Percentiles rank a stretch among this genome's conserved stretches.
Evolutionary conservation across 1,139 yeast species (phyloP).

Genomic region (Zygosaccharomyces pseudobailii): DNA sequence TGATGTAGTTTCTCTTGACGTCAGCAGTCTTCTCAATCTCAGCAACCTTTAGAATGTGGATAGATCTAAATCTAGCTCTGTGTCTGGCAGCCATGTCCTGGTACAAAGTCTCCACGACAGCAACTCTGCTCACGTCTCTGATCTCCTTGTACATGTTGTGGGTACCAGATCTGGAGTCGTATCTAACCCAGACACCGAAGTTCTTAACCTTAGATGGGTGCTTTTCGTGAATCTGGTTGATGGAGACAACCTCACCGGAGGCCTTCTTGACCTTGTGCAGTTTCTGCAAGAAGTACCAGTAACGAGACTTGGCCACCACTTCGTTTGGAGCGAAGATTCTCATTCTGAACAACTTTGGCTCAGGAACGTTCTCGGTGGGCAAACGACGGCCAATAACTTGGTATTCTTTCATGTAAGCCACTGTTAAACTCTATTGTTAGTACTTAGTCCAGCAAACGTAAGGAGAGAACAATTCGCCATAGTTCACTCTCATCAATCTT

Average conservation of each 20-base stretch:
- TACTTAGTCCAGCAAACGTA: neutral
- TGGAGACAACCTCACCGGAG: slow-evolving; percentile 97
- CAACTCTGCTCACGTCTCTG: slow-evolving; percentile 99
- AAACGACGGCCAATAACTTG: slow-evolving; percentile 99
- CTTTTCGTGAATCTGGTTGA: slow-evolving; percentile 87
- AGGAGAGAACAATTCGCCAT: neutral
- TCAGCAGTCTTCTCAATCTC: slow-evolving; percentile 97
- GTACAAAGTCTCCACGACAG: slow-evolving; percentile 98
- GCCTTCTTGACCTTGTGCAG: slow-evolving; percentile 99
- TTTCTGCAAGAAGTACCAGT: slow-evolving; percentile 99
- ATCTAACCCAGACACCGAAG: slow-evolving; percentile 99
- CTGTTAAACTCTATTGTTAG: slow-evolving; percentile 29
- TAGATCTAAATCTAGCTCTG: slow-evolving; percentile 99
- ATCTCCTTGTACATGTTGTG: slow-evolving; percentile 99
- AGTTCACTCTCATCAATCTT: neutral
- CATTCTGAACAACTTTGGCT: slow-evolving; percentile 99
- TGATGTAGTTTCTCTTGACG: slow-evolving; percentile 98
- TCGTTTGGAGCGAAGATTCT: slow-evolving; percentile 99
- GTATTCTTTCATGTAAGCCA: slow-evolving; percentile 97
- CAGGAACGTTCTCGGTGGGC: slow-evolving; percentile 98
- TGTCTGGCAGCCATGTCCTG: slow-evolving; percentile 99
- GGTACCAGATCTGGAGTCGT: slow-evolving; percentile 99
- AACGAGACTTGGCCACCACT: slow-evolving; percentile 99
- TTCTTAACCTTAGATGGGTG: slow-evolving; percentile 99
- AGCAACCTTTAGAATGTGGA: slow-evolving; percentile 98